Conservation (phyloP, 1,139 yeast species). For the Candida sojae region DNA sequence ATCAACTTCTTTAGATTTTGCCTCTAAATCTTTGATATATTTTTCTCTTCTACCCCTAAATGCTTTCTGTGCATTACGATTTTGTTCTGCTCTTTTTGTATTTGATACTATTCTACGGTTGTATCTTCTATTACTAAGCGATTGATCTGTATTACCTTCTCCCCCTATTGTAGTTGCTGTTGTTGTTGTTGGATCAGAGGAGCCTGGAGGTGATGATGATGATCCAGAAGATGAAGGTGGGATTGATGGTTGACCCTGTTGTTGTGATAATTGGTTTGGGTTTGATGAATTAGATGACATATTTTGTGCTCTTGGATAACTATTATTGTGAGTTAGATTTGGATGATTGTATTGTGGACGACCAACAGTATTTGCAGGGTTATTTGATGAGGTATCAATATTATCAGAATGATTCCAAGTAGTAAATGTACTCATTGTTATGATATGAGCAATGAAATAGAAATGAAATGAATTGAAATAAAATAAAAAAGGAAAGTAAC, state of each 20-base stretch:
- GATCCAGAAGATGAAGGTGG: background rate
- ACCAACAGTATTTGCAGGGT: too few species aligned
- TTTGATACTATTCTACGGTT: slow-evolving; percentile 48
- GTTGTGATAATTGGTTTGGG: background rate
- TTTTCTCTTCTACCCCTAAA: slow-evolving; percentile 80
- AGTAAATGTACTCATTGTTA: too few species aligned
- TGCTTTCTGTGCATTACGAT: slow-evolving; percentile 86
- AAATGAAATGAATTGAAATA: too few species aligned
- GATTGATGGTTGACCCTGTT: background rate
- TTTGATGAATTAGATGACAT: background rate
- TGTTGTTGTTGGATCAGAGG: background rate
- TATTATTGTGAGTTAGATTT: background rate
- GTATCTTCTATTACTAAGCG: slow-evolving; percentile 9
- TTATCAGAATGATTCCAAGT: too few species aligned
- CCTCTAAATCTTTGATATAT: slow-evolving; percentile 75
- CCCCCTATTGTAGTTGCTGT: background rate
- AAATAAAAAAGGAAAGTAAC: too few species aligned
- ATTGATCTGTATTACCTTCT: background rate
- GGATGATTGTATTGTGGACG: background rate
- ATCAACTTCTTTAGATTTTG: slow-evolving; percentile 63
- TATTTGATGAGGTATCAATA: too few species aligned
- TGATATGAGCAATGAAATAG: too few species aligned
- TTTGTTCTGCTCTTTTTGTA: slow-evolving; percentile 86
- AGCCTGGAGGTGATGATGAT: background rate
- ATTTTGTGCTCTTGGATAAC: background rate